Evolutionary conservation across 2,329 filamentous ascomycete species (phyloP).

Genomic region (Epichloe typhina): DNA sequence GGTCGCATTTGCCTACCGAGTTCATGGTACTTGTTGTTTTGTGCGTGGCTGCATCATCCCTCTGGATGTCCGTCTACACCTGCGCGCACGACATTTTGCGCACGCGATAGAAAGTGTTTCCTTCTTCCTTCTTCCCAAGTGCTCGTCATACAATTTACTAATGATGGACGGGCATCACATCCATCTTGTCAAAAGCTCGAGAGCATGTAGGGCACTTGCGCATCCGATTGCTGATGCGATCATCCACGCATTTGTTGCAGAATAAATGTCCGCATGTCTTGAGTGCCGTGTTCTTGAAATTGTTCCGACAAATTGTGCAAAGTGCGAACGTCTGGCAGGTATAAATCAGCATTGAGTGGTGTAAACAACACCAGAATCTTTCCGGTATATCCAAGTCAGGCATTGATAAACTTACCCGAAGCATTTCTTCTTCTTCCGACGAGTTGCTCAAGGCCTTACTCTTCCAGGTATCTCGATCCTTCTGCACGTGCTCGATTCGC

Average conservation of each 20-base stretch:
- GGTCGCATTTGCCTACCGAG: not conserved
- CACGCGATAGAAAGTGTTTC: not conserved
- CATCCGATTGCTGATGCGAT: constrained; percentile 77
- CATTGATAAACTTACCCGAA: constrained; percentile 52
- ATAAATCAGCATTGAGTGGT: constrained; percentile 11
- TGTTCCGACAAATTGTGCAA: constrained; percentile 83
- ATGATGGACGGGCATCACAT: constrained; percentile 64
- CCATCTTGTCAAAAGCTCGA: constrained; percentile 79
- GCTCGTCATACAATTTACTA: constrained; percentile 10
- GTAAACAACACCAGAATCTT: not conserved
- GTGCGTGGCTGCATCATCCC: not conserved
- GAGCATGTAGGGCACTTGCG: constrained; percentile 93
- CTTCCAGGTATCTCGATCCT: constrained; percentile 78
- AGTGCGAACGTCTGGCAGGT: constrained; percentile 33
- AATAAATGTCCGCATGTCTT: constrained; percentile 94
- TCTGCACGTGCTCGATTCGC: constrained; percentile 63
- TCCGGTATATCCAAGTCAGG: too few species aligned
- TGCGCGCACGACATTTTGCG: not conserved
- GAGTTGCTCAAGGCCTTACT: constrained; percentile 69
- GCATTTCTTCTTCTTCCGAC: constrained; percentile 69
- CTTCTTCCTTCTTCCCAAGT: not conserved
- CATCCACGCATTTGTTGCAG: constrained; percentile 80
- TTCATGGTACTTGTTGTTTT: not conserved
- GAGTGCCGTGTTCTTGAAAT: constrained; percentile 87
- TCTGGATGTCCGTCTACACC: not conserved